Base-by-base conservation (phyloP, 2,329 filamentous ascomycete genomes). In the Scedosporium boydii region DNA sequence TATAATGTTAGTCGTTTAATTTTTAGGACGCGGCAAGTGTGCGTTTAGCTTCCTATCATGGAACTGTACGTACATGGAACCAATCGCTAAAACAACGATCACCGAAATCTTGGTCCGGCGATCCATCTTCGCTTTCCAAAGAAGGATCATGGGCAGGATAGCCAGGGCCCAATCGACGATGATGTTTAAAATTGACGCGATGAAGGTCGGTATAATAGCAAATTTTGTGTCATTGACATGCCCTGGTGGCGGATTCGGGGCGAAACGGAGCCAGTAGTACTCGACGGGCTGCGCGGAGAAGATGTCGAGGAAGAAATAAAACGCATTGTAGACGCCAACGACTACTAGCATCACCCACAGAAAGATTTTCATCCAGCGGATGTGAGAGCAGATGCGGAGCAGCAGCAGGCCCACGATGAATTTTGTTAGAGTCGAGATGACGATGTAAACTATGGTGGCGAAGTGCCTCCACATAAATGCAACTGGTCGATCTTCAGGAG, bases 251-350 rank as follows among this genome's bases (percentile, higher is more conserved):
- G 63, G 12, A 18, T 64, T 66, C 3, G 67, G 65, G 3, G 69
- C 70, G 41, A 74, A 72, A n/a, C 69, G 69, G 21, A 69, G 68
- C 76, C 76, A 77, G 64, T 74, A 77, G 63, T 73, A 77, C 3
- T 66, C 29, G 2, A 74, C 69, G 9, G 75, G 75, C 3, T 66
- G 66, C 60, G 75, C 77, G 64, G 77, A 75, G 18, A 77, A 70
- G 3, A 72, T 67, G 59, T 74, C 71, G 61, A 77, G 67, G 60
- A 77, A 71, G 63, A 72, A 68, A 66, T 72, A 77, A 61, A 74
- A 70, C 26, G 69, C 56, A 63, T 71, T 70, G 66, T 71, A 76
- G 7, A 72, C 41, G 38, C 72, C 68, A 16, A 72, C 70, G 18
- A 72, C 70, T 16, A 68, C 53, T 16, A 76, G 63, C 9, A 72